Evolutionary conservation across 352 stramenopile species (phyloP), one percentile per base, ranked within the genome.

Genomic region (Pythium oligandrum): DNA sequence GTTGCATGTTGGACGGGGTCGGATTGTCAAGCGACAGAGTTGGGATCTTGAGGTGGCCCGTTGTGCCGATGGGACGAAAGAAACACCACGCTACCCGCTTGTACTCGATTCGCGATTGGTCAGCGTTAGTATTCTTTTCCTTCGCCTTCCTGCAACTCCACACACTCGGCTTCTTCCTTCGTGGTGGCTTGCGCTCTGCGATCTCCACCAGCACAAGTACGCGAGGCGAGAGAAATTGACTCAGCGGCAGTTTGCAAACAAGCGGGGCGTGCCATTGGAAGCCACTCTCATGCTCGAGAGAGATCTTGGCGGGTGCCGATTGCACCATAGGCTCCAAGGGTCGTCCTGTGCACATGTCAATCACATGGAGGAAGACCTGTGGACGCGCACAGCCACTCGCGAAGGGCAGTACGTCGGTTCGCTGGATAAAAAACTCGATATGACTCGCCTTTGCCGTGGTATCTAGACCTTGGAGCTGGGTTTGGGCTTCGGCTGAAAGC

Each of bases 121-220:
- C 17, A 26, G 17, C 17, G 17, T 26, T 26, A 26, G 17, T 26
- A 0, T 26, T 26, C 17, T 26, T 26, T 26, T 26, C 17, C 17
- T 26, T 26, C 17, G 17, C 17, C 17, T 26, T 26, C 17, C 17
- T 0, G 17, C 17, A 26, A 26, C 17, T 26, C 17, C 17, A 26
- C 17, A 26, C 17, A 26, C 17, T 26, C 17, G 17, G 17, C 17
- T 26, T 26, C 17, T 26, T 26, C 17, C 17, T 40, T 51, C 32
- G 17, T 4, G 52, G n/a, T 32, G 17, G 17, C 17, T 26, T 26
- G 17, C 17, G 17, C 17, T 87, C 69, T 9, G 87, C 46, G 6
- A 90, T 51, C 49, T 90, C 79, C 33, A 88, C 67, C 6, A 90
- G 52, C 26, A 90, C 9, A 10, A 83, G 46, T 9, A 67, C 64